Percentiles rank a stretch among this genome's conserved stretches.
Evolutionary conservation across 2,329 filamentous ascomycete genomes (phyloP).

Genomic region (Diaporthe sp.): DNA sequence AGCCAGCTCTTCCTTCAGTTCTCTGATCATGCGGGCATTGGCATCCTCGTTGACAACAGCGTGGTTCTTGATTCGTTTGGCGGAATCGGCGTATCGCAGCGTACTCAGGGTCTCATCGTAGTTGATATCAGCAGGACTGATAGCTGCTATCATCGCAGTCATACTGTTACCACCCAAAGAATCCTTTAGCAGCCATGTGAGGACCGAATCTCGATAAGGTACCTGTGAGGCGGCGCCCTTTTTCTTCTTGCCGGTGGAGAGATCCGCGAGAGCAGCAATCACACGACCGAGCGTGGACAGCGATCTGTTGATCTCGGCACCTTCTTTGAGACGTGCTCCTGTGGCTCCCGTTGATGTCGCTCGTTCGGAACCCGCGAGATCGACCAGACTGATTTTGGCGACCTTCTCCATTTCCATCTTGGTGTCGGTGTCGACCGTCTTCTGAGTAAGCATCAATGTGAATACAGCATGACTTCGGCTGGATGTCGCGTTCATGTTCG

Average conservation of each 20-base stretch:
- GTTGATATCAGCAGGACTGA: conserved; percentile 98
- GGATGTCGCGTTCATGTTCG: conserved; percentile 99
- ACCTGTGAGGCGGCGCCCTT: conserved; percentile 83
- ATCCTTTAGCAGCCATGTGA: conserved; percentile 98
- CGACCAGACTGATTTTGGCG: conserved; percentile 96
- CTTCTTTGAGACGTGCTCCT: conserved; percentile 94
- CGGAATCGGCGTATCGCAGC: conserved; percentile 94
- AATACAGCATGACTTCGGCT: conserved; percentile 99
- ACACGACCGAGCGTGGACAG: conserved; percentile 96
- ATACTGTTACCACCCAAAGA: conserved; percentile 98
- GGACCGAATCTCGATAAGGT: conserved; percentile 94
- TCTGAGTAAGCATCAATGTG: conserved; percentile 95
- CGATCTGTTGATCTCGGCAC: conserved; percentile 98
- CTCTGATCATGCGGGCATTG: conserved; percentile 98
- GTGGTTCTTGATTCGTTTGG: conserved; percentile 99
- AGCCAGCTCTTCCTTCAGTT: conserved; percentile 94
- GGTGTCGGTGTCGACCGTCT: conserved; percentile 89
- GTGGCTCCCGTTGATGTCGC: conserved; percentile 98
- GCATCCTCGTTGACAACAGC: conserved; percentile 99
- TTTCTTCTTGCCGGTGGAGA: conserved; percentile 87
- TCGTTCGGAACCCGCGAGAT: conserved; percentile 97
- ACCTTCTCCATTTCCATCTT: conserved; percentile 99
- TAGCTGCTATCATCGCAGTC: conserved; percentile 99
- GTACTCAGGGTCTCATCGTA: conserved; percentile 98
- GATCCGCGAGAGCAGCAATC: conserved; percentile 93